Evolutionary conservation across 495 filamentous ascomycete species (phyloP).

Genomic region (Xylaria nigripes): DNA sequence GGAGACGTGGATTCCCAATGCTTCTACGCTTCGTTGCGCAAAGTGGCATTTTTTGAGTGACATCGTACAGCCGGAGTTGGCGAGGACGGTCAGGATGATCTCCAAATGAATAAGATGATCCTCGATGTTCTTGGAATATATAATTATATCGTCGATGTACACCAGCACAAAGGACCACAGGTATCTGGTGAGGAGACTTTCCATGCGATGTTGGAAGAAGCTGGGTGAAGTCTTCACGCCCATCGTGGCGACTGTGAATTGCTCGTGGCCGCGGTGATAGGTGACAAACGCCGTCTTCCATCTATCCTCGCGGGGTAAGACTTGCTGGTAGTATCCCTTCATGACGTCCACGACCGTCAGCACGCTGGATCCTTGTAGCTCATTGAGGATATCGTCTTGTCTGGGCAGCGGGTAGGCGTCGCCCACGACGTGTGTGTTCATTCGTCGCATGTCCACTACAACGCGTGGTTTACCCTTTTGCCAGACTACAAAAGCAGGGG

Average conservation of each 20-base stretch:
- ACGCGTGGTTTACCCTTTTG: conserved; percentile 8
- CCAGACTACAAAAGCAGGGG: conserved; percentile 9
- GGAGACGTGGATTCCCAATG: conserved; percentile 8
- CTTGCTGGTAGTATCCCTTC: conserved; percentile 13
- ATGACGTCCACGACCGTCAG: conserved; percentile 8
- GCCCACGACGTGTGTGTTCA: conserved; percentile 4
- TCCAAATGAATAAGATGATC: background rate
- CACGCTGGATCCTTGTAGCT: background rate
- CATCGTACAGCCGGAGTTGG: conserved; percentile 4
- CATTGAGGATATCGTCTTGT: background rate
- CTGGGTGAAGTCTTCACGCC: conserved; percentile 4
- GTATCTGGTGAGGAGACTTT: background rate
- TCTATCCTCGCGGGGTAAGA: background rate
- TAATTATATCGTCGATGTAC: conserved; percentile 7
- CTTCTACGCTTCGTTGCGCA: background rate
- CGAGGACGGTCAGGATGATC: background rate
- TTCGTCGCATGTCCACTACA: conserved; percentile 5
- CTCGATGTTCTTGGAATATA: conserved; percentile 11
- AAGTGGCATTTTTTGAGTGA: conserved; percentile 12
- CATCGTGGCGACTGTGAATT: conserved; percentile 13
- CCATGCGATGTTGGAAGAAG: conserved; percentile 15
- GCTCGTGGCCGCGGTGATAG: conserved; percentile 6
- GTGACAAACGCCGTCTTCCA: conserved; percentile 13
- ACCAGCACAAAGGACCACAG: background rate
- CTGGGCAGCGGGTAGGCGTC: conserved; percentile 8